Evolutionary conservation across 495 filamentous ascomycete genomes (phyloP).

Genomic region (Penicillium parvum): DNA sequence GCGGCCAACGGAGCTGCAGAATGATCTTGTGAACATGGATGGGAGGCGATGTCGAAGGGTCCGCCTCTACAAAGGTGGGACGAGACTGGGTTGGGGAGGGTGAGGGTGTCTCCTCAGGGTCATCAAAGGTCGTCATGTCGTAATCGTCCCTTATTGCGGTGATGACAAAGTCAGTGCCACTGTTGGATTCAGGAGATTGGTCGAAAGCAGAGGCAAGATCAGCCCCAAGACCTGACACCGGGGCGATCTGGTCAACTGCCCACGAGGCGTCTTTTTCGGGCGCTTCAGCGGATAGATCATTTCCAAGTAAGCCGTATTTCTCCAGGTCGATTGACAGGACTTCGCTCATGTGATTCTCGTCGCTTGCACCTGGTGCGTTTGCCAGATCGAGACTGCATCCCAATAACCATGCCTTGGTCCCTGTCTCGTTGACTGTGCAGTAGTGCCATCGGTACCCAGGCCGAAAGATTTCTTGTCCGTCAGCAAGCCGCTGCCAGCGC

Average conservation of each 20-base stretch:
- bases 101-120: slow-evolving; percentile 42
- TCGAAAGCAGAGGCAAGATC: slow-evolving; percentile 86
- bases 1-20: slow-evolving; percentile 90
- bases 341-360: slow-evolving; percentile 90
- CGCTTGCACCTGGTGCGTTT: slow-evolving; percentile 45
- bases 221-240: slow-evolving; percentile 63
- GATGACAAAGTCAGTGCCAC: slow-evolving; percentile 79
- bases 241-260: slow-evolving; percentile 45
- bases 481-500: slow-evolving; percentile 89
- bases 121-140: slow-evolving; percentile 50
- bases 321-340: slow-evolving; percentile 86
- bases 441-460: slow-evolving; percentile 93
- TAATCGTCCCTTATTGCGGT: slow-evolving; percentile 71
- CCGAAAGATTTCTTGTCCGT: slow-evolving; percentile 87
- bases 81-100: slow-evolving; percentile 35
- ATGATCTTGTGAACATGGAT: slow-evolving; percentile 92
- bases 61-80: slow-evolving; percentile 58
- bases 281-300: slow-evolving; percentile 60
- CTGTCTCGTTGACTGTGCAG: slow-evolving; percentile 86
- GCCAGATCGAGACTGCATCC: slow-evolving; percentile 73
- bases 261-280: slow-evolving; percentile 53
- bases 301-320: slow-evolving; percentile 81
- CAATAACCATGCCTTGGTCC: slow-evolving; percentile 94
- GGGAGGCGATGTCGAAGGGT: slow-evolving; percentile 66
- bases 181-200: slow-evolving; percentile 67